A percentile compares a stretch with the other conserved stretches of the same genome.
Evolutionary conservation across 1,139 yeast species (phyloP).

Genomic region (Blastobotrys elegans): DNA sequence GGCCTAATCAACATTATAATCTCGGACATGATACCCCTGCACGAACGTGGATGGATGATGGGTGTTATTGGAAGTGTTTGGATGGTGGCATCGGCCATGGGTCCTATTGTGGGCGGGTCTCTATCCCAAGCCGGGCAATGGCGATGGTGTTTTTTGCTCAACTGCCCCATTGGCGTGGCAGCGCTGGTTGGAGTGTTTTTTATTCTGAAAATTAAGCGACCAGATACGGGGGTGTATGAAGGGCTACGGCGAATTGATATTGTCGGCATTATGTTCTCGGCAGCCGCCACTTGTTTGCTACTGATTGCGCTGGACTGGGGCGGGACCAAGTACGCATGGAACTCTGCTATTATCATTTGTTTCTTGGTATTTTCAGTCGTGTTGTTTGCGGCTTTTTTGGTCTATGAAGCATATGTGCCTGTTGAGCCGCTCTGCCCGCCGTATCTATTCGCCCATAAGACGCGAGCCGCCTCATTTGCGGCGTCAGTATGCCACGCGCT

Average conservation of each 20-base stretch:
- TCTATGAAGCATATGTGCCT: constrained; percentile 42
- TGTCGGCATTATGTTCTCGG: constrained; percentile 41
- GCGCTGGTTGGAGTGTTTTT: constrained; percentile 42
- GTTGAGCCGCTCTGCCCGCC: constrained; percentile 47
- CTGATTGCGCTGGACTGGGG: constrained; percentile 51
- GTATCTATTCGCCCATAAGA: constrained; percentile 34
- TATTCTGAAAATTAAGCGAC: constrained; percentile 43
- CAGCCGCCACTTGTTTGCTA: constrained; percentile 41
- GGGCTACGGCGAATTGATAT: constrained; percentile 45
- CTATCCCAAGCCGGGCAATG: constrained; percentile 58
- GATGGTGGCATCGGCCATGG: constrained; percentile 54
- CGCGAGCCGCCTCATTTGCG: constrained; percentile 35
- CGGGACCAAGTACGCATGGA: constrained; percentile 44
- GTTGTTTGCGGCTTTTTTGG: constrained; percentile 42
- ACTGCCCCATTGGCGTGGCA: constrained; percentile 61
- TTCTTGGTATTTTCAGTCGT: constrained; percentile 38
- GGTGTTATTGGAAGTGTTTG: constrained; percentile 47
- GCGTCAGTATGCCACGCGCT: constrained; percentile 41
- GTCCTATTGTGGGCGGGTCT: constrained; percentile 69
- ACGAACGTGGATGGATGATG: constrained; percentile 46
- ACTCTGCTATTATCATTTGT: constrained; percentile 50
- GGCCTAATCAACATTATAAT: constrained; percentile 52
- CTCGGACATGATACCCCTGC: constrained; percentile 55
- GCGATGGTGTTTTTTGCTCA: constrained; percentile 78
- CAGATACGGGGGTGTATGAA: constrained; percentile 37